Base-by-base conservation (phyloP, 345 rosid species). In the Linum trigynum region DNA sequence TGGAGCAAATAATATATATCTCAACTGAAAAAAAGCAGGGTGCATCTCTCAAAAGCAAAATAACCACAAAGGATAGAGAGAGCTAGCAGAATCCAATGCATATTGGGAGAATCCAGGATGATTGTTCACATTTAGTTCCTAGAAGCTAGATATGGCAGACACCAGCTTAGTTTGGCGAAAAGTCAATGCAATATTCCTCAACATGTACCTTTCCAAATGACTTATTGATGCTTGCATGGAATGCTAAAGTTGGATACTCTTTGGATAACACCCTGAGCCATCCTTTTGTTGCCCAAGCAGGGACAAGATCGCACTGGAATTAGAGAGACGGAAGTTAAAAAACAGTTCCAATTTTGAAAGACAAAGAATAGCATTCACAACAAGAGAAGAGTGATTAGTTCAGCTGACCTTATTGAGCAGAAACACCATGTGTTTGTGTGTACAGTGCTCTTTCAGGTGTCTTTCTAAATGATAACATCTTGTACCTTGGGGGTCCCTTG, bases 221-320 rank as follows among this genome's bases (percentile, higher is more conserved):
- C 81, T 85, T 90, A 72, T 77, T 90, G 55, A 88, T 72, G 53
- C 99, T 88, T 8, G 99, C 99, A 81, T 94, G 99, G 80, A 94
- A 94, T 14, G 99, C 99, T 61, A 94, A 77, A 70, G 90, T 87
- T 73, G 99, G 97, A 74, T 88, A 90, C 69, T 90, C 95, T 81
- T 84, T 90, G 65, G 97, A 90, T 76, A 94, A 74, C 51, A 81
- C 72, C 69, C 96, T 81, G 64, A 94, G 90, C 97, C 97, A 94
- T 43, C 85, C 88, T 78, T 88, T 90, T 32, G 99, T 94, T 60
- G 92, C 88, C 99, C 97, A 94, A 51, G 97, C 92, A 56, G 97
- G 99, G 41, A 90, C 75, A 65, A 94, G 95, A 83, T 94, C 99
- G 64, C 97, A 94, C 97, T 92, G 80, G 37, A 8, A 65, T 70